Conservation (phyloP, 768 basidiomycete species). For the Boletus sensibilis region DNA sequence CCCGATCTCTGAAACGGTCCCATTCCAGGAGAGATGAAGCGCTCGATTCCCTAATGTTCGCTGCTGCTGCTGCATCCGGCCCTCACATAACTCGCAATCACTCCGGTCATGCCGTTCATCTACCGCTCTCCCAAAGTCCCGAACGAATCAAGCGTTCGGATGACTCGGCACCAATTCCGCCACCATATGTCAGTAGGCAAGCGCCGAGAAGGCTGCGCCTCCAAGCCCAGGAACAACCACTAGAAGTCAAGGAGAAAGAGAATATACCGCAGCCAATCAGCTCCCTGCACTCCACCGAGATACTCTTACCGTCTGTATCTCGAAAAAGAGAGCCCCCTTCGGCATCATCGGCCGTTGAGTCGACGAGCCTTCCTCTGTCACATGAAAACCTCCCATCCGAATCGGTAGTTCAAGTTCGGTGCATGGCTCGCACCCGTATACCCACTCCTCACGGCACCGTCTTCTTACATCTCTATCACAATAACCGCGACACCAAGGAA, state of each 20-base stretch:
- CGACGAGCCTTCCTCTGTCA: slow-evolving; percentile 8
- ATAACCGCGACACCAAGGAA: slow-evolving; percentile 88
- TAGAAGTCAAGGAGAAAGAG: slow-evolving; percentile 45
- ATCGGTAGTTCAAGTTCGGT: slow-evolving; percentile 63
- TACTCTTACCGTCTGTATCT: slow-evolving; percentile 31
- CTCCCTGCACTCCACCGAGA: slow-evolving; percentile 29
- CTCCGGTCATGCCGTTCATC: slow-evolving; percentile 75
- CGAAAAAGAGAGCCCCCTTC: slow-evolving; percentile 42
- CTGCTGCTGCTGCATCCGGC: slow-evolving; percentile 70
- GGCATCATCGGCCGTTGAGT: slow-evolving; percentile 25
- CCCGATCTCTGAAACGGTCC: slow-evolving; percentile 40
- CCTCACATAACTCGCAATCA: slow-evolving; percentile 84
- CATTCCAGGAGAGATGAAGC: slow-evolving; percentile 63
- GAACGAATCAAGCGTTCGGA: slow-evolving; percentile 54
- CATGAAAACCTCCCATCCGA: background rate
- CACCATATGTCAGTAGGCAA: slow-evolving; percentile 70
- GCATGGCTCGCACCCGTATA: slow-evolving; percentile 96
- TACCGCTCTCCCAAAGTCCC: slow-evolving; percentile 42
- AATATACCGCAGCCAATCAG: slow-evolving; percentile 40
- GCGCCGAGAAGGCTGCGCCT: slow-evolving; percentile 67
- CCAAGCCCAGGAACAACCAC: slow-evolving; percentile 28
- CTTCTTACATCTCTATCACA: slow-evolving; percentile 94
- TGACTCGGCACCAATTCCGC: slow-evolving; percentile 36
- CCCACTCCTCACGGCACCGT: slow-evolving; percentile 93
- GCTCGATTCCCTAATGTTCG: slow-evolving; percentile 77